Conservation (phyloP, 1,284 basidiomycete genomes). For the Cryptococcus depauperatus region DNA sequence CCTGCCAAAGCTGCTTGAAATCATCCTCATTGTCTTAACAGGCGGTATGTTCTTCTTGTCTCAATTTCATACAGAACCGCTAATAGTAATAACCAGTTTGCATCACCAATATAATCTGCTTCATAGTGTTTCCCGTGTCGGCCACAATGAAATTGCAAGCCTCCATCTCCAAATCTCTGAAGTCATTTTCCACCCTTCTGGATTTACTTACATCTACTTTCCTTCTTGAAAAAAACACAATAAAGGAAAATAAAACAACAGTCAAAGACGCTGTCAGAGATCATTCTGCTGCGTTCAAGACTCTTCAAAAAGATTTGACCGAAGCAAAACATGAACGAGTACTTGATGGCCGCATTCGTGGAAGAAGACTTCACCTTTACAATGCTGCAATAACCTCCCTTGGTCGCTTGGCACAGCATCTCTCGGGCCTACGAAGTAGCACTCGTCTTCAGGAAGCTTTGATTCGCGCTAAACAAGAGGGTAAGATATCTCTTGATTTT, state of each 20-base stretch:
- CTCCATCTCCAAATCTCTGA: constrained; percentile 73
- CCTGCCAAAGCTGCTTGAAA: constrained; percentile 60
- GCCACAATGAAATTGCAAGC: constrained; percentile 72
- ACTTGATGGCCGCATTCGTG: constrained; percentile 46
- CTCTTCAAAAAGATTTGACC: constrained; percentile 67
- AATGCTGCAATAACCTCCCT: constrained; percentile 74
- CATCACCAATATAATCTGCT: constrained; percentile 77
- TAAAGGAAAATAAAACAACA: constrained; percentile 16
- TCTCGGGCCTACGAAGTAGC: constrained; percentile 75
- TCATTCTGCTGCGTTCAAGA: constrained; percentile 80
- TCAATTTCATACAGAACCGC: neutral
- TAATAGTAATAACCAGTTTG: constrained; percentile 43
- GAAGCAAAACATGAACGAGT: constrained; percentile 80
- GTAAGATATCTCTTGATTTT: constrained; percentile 47
- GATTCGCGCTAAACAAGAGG: constrained; percentile 57
- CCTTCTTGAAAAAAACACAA: constrained; percentile 57
- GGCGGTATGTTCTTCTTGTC: constrained; percentile 47
- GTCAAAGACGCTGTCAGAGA: constrained; percentile 66
- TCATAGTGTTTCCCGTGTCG: constrained; percentile 70
- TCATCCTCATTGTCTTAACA: constrained; percentile 66
- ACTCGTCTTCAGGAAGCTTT: constrained; percentile 74
- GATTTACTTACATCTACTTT: constrained; percentile 73
- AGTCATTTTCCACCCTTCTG: constrained; percentile 77
- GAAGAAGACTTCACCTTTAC: constrained; percentile 55
- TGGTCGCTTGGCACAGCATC: constrained; percentile 79